Conservation (phyloP, 2,329 filamentous ascomycete species). For the Hymenoscyphus fructigenus region DNA sequence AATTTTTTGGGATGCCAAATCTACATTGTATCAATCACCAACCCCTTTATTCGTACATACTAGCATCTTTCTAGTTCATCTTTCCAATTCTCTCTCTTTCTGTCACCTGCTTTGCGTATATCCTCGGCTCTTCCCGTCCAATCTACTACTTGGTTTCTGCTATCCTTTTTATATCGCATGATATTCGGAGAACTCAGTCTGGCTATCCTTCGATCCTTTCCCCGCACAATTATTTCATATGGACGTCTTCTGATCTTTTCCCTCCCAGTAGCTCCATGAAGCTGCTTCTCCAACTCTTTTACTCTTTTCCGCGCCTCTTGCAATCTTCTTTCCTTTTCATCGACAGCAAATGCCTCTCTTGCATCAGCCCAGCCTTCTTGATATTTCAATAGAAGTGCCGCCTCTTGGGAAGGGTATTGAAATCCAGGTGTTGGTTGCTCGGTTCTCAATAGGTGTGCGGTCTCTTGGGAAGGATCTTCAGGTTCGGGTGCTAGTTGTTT, state of each 20-base stretch:
- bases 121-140: background rate
- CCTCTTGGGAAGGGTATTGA: too few species aligned
- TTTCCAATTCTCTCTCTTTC: constrained; percentile 7
- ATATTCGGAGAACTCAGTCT: too few species aligned
- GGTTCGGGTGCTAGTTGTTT: background rate
- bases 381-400: too few species aligned
- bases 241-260: background rate
- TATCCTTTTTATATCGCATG: too few species aligned
- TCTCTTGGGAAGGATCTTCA: background rate
- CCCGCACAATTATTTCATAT: background rate
- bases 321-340: background rate
- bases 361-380: too few species aligned
- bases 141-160: background rate
- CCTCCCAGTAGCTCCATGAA: background rate
- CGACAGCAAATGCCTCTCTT: background rate
- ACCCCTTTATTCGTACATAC: background rate
- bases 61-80: constrained; percentile 6
- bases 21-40: constrained; percentile 6
- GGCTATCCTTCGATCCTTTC: background rate
- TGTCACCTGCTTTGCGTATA: background rate
- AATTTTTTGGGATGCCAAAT: constrained; percentile 7
- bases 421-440: background rate
- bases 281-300: background rate
- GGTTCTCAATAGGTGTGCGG: background rate
- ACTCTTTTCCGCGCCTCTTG: background rate